Conservation (phyloP, 2,329 filamentous ascomycete genomes). For the Aspergillus fischeri region DNA sequence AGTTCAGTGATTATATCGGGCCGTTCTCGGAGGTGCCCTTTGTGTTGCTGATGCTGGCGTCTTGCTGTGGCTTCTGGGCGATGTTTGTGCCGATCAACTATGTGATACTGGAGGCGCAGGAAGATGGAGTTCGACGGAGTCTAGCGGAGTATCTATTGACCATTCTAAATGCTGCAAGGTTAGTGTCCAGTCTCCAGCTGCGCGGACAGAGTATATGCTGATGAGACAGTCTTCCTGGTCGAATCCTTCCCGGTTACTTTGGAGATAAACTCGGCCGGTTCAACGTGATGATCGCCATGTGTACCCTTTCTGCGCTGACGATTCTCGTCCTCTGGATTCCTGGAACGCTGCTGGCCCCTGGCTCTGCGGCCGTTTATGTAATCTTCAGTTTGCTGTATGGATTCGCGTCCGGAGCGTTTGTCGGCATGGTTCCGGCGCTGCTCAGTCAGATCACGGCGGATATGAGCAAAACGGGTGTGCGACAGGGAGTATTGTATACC, state of each 20-base stretch:
- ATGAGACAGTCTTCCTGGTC: constrained; percentile 47
- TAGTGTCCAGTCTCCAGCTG: not conserved
- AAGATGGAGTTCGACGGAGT: constrained; percentile 45
- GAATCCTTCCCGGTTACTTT: constrained; percentile 52
- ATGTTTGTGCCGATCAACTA: constrained; percentile 58
- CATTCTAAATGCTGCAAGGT: constrained; percentile 48
- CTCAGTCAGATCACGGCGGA: constrained; percentile 64
- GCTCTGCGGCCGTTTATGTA: constrained; percentile 53
- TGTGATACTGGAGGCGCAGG: constrained; percentile 43
- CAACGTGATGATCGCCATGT: constrained; percentile 27
- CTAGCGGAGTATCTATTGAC: constrained; percentile 52
- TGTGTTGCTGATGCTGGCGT: constrained; percentile 40
- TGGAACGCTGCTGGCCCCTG: constrained; percentile 28
- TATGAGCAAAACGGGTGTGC: constrained; percentile 62
- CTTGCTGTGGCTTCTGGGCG: constrained; percentile 56
- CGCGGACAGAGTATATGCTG: not conserved
- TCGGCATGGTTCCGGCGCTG: constrained; percentile 59
- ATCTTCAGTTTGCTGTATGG: constrained; percentile 63
- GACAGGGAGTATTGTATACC: constrained; percentile 61
- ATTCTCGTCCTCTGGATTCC: constrained; percentile 51
- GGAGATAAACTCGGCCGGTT: constrained; percentile 47
- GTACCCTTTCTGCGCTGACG: constrained; percentile 42
- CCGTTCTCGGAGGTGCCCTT: constrained; percentile 48
- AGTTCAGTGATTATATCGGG: no score
- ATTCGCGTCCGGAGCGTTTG: constrained; percentile 62